A percentile compares a stretch with the other conserved stretches of the same genome.
Conservation (phyloP, 2,329 filamentous ascomycete species). For the Endoconidiophora polonica region DNA sequence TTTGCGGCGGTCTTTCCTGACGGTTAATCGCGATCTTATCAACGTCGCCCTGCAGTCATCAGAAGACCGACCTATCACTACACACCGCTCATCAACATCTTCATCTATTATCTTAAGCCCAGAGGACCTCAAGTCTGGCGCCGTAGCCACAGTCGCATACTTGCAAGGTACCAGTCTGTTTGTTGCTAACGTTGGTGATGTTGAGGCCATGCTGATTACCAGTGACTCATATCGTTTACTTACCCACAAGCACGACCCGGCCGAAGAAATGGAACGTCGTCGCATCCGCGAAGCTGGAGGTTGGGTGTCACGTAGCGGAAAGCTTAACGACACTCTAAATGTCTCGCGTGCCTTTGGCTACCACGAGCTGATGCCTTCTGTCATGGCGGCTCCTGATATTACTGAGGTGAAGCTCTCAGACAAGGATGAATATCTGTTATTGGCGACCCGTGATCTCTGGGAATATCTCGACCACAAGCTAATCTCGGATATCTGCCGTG, state of each 20-base stretch:
- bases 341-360: constrained; percentile 94
- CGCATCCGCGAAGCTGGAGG: constrained; percentile 89
- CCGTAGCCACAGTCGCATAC: constrained; percentile 83
- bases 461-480: constrained; percentile 82
- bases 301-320: constrained; percentile 87
- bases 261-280: constrained; percentile 65
- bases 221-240: constrained; percentile 71
- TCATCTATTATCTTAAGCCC: constrained; percentile 65
- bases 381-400: constrained; percentile 81
- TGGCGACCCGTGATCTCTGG: constrained; percentile 89
- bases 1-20: constrained; percentile 68
- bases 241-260: constrained; percentile 85
- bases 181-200: constrained; percentile 89
- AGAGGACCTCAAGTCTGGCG: constrained; percentile 78
- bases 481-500: constrained; percentile 73
- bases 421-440: constrained; percentile 80
- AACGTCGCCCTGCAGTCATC: constrained; percentile 65
- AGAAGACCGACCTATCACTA: constrained; percentile 50
- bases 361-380: constrained; percentile 76
- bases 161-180: constrained; percentile 79
- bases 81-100: constrained; percentile 55
- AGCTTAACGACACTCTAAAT: constrained; percentile 77
- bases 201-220: constrained; percentile 85
- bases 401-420: constrained; percentile 64
- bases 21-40: constrained; percentile 85